A percentile compares a stretch with the other conserved stretches of the same genome.
Conservation (phyloP, 371 early-diverging fungal genomes). For the Funneliformis caledonium region DNA sequence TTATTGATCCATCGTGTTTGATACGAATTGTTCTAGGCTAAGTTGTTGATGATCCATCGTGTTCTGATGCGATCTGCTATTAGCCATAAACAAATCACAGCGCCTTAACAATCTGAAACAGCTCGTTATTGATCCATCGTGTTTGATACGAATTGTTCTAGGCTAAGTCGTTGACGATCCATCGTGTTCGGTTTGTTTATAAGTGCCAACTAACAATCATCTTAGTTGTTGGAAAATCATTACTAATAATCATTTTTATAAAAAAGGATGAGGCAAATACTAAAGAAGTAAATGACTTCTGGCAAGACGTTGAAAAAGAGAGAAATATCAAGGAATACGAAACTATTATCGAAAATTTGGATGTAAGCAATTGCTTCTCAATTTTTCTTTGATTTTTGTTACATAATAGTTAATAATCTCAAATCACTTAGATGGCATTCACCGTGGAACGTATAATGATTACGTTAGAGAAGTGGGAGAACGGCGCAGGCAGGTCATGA, state of each 20-base stretch:
- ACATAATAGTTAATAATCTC: no score
- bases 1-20: not conserved
- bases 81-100: not conserved
- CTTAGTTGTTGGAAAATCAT: not conserved
- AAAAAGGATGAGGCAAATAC: not conserved
- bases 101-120: not conserved
- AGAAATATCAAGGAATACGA: no score
- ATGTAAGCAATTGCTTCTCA: no score
- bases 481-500: no score
- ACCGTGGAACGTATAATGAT: no score
- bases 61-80: not conserved
- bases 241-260: not conserved
- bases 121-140: not conserved
- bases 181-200: no score
- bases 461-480: no score
- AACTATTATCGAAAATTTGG: no score
- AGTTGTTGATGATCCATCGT: not conserved
- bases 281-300: not conserved
- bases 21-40: not conserved
- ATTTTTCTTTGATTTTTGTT: no score
- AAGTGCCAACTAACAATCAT: no score
- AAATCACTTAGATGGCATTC: no score
- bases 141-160: not conserved
- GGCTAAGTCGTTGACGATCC: not conserved
- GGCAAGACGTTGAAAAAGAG: not conserved